Evolutionary conservation across 1,284 basidiomycete species (phyloP), one percentile per base, ranked within the genome.

Genomic region (Rhodotorula mucilaginosa): DNA sequence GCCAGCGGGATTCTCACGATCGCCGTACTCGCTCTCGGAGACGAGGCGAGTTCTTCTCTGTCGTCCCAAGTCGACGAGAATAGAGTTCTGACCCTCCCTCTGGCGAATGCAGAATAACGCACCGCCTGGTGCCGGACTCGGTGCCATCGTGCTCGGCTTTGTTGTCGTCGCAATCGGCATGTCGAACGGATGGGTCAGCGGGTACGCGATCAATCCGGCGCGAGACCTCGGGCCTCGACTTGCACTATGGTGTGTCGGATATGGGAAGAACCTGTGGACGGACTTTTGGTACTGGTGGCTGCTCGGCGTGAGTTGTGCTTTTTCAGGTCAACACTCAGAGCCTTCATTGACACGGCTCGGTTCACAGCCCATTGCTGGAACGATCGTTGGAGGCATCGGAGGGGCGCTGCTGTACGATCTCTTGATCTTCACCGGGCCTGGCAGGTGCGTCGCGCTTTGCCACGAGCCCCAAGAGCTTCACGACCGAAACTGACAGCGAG

Each of bases 181-280:
- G 74, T 61, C 57, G 16, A 67, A 69, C 65, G 76, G 74, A 31
- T 68, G 70, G 51, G 54, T 74, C 64, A 66, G 73, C 3, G 64
- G 72, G 1, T 77, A 77, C 58, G 75, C 76, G 44, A 76, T 79
- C 62, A 80, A 80, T 64, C 76, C 78, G 1, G 79, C 79, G 1
- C 75, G 80, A 31, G 80, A 80, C 68, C 69, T 80, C 21, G 80
- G 80, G 0, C 79, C 79, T 21, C 76, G 79, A 5, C 68, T 80
- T 47, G 78, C 77, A 1, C 60, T 76, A 19, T 77, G 77, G 64
- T 68, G 68, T 10, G 67, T 75, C 49, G 80, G 80, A 3, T 80
- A 78, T 57, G 75, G 77, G 16, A 68, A 44, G 1, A 29, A 67
- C 6, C 71, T 79, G 29, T 79, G 78, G 78, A 71, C 73, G 0